phyloP scores from a whole-genome alignment of 2,329 filamentous ascomycete species.

The Graphilbum fragrans region DNA sequence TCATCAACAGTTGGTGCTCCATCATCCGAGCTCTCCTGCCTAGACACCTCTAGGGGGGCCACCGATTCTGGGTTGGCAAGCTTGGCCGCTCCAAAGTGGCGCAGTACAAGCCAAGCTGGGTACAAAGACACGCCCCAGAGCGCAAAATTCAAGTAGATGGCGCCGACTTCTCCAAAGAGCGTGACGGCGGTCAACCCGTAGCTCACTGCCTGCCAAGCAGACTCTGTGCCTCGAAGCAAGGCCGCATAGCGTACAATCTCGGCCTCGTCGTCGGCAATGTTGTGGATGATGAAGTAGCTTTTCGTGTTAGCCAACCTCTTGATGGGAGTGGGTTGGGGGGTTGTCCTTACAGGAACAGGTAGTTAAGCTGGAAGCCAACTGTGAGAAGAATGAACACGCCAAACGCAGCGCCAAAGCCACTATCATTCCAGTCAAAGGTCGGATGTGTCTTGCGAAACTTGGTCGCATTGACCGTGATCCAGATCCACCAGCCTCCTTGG shows the following conservation, averaged over 20 bases:
- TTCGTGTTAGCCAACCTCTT: no score
- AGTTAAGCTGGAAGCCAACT: slow-evolving; percentile 59
- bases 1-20: no score
- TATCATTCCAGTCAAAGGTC: slow-evolving; percentile 51
- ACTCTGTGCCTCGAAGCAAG: slow-evolving; percentile 57
- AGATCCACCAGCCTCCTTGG: slow-evolving; percentile 62
- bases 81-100: slow-evolving; percentile 33
- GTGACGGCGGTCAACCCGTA: slow-evolving; percentile 53
- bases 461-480: slow-evolving; percentile 54
- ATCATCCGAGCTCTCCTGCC: no score
- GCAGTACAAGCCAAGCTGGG: slow-evolving; percentile 56
- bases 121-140: slow-evolving; percentile 52
- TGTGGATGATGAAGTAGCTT: slow-evolving; percentile 62
- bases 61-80: no score
- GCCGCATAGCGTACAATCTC: slow-evolving; percentile 59
- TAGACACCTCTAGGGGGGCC: no score
- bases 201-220: slow-evolving; percentile 59
- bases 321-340: no score
- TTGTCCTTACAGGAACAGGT: slow-evolving; percentile 60
- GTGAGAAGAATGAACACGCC: slow-evolving; percentile 56
- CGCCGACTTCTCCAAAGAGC: slow-evolving; percentile 52
- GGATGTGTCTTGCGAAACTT: slow-evolving; percentile 44
- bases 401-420: slow-evolving; percentile 55
- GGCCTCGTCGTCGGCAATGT: slow-evolving; percentile 46
- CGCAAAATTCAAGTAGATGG: slow-evolving; percentile 58